phyloP scores from a whole-genome alignment of 345 rosid genomes.

The Carallia pectinifolia region DNA sequence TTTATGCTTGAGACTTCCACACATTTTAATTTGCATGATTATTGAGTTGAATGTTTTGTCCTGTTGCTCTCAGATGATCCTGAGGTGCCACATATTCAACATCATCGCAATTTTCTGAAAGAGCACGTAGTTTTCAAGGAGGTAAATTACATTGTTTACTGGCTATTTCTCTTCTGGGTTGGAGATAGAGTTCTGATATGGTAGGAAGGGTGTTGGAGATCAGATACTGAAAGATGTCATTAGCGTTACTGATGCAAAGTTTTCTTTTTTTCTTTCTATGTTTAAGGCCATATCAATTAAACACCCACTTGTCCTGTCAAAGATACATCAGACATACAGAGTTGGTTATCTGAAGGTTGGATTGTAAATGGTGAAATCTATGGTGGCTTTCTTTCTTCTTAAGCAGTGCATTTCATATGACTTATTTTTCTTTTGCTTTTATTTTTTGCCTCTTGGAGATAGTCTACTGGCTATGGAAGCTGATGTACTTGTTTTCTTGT shows the following conservation, averaged over 20 bases:
- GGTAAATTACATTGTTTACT: slow-evolving; percentile 42
- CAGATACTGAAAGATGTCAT: not conserved
- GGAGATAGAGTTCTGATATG: slow-evolving; percentile 1
- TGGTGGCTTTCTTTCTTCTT: slow-evolving; percentile 16
- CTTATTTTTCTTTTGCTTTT: not conserved
- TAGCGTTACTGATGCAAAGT: slow-evolving; percentile 1
- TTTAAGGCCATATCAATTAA: slow-evolving; percentile 77
- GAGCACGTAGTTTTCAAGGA: slow-evolving; percentile 84
- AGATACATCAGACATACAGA: slow-evolving; percentile 87
- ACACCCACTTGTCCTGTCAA: slow-evolving; percentile 63
- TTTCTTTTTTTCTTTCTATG: not conserved
- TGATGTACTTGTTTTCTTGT: too few species aligned
- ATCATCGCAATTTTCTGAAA: slow-evolving; percentile 66
- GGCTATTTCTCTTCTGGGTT: not conserved
- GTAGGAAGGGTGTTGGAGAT: slow-evolving; percentile 13
- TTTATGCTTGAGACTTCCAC: not conserved
- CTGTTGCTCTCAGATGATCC: slow-evolving; percentile 65
- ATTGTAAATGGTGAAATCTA: slow-evolving; percentile 19
- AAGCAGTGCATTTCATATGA: not conserved
- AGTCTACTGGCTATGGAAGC: too few species aligned
- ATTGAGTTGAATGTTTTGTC: not conserved
- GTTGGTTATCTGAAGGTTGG: slow-evolving; percentile 88
- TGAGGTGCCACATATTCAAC: slow-evolving; percentile 54
- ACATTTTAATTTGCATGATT: not conserved
- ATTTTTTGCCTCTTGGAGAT: too few species aligned